These are phyloP conservation scores for Theobroma grandiflorum DNA, from an alignment of 441 rosid genomes.

Conservation along the genomic window DNA sequence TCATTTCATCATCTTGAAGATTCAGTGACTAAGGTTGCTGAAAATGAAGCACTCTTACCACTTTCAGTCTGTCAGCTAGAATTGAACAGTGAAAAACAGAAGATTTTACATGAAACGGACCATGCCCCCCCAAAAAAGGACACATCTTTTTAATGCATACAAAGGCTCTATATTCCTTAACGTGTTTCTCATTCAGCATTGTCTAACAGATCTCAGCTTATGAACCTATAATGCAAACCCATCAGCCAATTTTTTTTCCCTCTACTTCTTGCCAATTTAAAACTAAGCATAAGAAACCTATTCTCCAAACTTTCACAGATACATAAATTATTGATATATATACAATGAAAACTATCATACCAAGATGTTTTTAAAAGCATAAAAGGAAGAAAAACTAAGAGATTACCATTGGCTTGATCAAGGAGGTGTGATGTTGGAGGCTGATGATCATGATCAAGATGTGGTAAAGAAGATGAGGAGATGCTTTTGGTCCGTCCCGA, in stretches of 20 bases:
- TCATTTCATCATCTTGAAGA: neutral
- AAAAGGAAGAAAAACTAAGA: too few species aligned
- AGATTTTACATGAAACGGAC: neutral
- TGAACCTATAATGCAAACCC: neutral
- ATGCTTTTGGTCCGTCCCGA: constrained; percentile 46
- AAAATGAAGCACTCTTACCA: neutral
- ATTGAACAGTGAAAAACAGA: neutral
- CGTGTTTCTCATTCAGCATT: too few species aligned
- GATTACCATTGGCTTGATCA: constrained; percentile 12
- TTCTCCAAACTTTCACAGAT: constrained; percentile 1
- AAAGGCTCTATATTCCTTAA: neutral
- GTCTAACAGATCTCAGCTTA: too few species aligned
- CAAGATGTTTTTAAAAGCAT: neutral
- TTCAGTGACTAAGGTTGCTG: neutral
- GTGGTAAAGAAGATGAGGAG: constrained; percentile 37
- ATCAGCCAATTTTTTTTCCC: neutral
- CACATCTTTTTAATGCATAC: neutral
- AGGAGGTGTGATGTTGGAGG: constrained; percentile 16
- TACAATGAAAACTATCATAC: neutral
- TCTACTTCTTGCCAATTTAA: neutral
- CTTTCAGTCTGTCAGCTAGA: neutral
- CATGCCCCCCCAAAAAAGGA: neutral
- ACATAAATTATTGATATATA: neutral
- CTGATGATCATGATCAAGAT: constrained; percentile 23
- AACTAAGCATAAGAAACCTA: neutral